These are phyloP conservation scores for Fusarium nurragi DNA, from an alignment of 2,329 filamentous ascomycete species.

Conservation along the genomic window DNA sequence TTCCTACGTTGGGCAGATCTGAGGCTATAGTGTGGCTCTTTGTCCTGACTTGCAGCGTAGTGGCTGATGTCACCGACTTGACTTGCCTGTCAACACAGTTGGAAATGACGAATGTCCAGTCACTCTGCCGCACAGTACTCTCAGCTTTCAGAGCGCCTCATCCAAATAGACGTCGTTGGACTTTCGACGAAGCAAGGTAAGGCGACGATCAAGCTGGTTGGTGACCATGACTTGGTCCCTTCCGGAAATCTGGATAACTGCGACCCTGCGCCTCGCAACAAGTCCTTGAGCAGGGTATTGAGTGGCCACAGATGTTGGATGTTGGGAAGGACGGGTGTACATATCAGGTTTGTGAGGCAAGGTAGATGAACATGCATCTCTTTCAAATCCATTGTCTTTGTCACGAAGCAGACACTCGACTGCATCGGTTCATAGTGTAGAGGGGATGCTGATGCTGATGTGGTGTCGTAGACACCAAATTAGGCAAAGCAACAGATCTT, in stretches of 20 bases:
- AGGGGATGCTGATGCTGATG: conserved; percentile 19
- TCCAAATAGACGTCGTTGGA: conserved; percentile 27
- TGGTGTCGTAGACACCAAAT: conserved; percentile 17
- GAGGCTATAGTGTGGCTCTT: background rate
- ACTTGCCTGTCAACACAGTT: conserved; percentile 13
- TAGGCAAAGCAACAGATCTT: conserved; percentile 19
- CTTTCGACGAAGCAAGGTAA: conserved; percentile 15
- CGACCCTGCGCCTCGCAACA: conserved; percentile 35
- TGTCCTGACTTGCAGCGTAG: background rate
- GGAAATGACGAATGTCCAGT: conserved; percentile 17
- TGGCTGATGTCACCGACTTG: conserved; percentile 4
- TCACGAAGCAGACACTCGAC: conserved; percentile 28
- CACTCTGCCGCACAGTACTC: conserved; percentile 2
- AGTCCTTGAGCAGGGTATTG: conserved; percentile 32
- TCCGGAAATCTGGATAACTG: conserved; percentile 39
- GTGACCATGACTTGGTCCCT: conserved; percentile 28
- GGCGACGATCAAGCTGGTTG: conserved; percentile 32
- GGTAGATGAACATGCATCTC: background rate
- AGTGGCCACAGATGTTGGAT: conserved; percentile 14
- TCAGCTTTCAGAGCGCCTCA: conserved; percentile 15
- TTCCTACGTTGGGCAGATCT: conserved; percentile 13
- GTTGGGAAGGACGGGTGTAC: conserved; percentile 24
- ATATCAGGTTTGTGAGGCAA: conserved; percentile 30
- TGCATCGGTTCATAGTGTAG: conserved; percentile 18
- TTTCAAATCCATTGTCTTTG: conserved; percentile 14